Percentiles rank a stretch among this genome's conserved stretches.
These are phyloP conservation scores for Pseudogymnoascus sp. DNA, from an alignment of 2,329 filamentous ascomycete species.

Conservation along the genomic window DNA sequence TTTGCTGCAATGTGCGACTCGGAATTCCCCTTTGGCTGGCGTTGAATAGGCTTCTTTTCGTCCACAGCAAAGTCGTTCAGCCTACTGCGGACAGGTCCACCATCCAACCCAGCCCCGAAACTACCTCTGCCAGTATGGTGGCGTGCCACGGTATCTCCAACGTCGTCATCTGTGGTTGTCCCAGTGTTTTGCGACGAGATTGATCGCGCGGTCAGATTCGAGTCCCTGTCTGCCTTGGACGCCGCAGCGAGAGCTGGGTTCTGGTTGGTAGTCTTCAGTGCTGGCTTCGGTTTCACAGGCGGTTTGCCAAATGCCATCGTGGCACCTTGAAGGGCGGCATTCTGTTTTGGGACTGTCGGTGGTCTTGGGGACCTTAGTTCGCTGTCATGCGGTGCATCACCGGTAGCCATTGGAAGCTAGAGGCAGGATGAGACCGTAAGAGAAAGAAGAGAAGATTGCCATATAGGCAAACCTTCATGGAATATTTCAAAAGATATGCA, in stretches of 20 bases:
- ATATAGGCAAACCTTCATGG: background rate
- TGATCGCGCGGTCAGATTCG: slow-evolving; percentile 9
- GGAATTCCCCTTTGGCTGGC: background rate
- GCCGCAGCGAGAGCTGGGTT: slow-evolving; percentile 35
- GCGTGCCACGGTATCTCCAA: background rate
- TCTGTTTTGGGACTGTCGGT: slow-evolving; percentile 16
- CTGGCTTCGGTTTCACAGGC: slow-evolving; percentile 33
- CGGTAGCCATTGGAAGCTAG: background rate
- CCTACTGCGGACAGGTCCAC: slow-evolving; percentile 12
- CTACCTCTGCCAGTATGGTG: background rate
- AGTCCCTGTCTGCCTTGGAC: slow-evolving; percentile 29
- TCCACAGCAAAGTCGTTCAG: background rate
- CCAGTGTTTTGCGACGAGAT: slow-evolving; percentile 10
- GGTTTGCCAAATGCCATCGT: slow-evolving; percentile 40
- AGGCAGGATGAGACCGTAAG: background rate
- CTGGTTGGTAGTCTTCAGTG: slow-evolving; percentile 8
- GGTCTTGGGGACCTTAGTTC: background rate
- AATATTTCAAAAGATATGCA: background rate
- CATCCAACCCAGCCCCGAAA: slow-evolving; percentile 12
- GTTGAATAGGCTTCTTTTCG: background rate
- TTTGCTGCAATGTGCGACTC: slow-evolving; percentile 53
- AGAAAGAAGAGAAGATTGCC: background rate
- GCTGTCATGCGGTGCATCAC: background rate
- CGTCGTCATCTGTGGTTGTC: slow-evolving; percentile 7
- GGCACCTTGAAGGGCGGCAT: slow-evolving; percentile 42